Percentiles rank a stretch among this genome's conserved stretches.
phyloP scores from a whole-genome alignment of 2,329 filamentous ascomycete species.

The Colletotrichum theobromicola region DNA sequence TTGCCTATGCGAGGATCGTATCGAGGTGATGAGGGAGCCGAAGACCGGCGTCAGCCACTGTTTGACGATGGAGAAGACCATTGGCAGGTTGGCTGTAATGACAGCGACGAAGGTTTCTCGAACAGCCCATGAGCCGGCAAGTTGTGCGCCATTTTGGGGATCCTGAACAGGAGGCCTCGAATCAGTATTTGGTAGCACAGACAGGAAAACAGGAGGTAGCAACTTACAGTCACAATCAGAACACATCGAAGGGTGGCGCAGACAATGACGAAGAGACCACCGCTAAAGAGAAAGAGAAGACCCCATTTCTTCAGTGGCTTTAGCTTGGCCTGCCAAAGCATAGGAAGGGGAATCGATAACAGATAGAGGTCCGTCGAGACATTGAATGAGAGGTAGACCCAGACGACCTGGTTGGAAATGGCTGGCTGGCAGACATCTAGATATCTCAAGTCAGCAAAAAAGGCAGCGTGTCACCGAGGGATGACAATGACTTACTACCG shows the following conservation, averaged over 20 bases:
- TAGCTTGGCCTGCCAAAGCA: constrained; percentile 28
- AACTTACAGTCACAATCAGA: constrained; percentile 30
- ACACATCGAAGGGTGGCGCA: constrained; percentile 38
- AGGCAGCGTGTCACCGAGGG: background rate
- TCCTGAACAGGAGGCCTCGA: constrained; percentile 24
- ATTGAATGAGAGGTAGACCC: constrained; percentile 18
- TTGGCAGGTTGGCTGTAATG: constrained; percentile 42
- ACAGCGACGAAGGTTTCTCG: constrained; percentile 45
- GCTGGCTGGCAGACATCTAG: constrained; percentile 19
- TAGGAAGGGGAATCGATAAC: constrained; percentile 18
- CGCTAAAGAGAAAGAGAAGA: constrained; percentile 36
- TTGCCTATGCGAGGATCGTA: constrained; percentile 40
- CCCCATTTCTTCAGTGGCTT: constrained; percentile 37
- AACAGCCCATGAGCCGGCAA: constrained; percentile 32
- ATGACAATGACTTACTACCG: constrained; percentile 45
- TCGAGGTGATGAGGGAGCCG: constrained; percentile 35
- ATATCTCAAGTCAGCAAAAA: background rate
- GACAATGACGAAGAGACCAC: constrained; percentile 39
- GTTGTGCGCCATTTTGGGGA: constrained; percentile 17
- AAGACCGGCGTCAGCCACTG: constrained; percentile 37
- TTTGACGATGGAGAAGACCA: constrained; percentile 46
- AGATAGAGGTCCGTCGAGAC: constrained; percentile 22
- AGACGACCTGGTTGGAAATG: constrained; percentile 17
- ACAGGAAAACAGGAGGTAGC: background rate
- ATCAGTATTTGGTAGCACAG: background rate